Percentiles rank a stretch among this genome's conserved stretches.
These are phyloP conservation scores for Cladosporium sp. DNA, from an alignment of 2,329 filamentous ascomycete species.

Conservation along the genomic window DNA sequence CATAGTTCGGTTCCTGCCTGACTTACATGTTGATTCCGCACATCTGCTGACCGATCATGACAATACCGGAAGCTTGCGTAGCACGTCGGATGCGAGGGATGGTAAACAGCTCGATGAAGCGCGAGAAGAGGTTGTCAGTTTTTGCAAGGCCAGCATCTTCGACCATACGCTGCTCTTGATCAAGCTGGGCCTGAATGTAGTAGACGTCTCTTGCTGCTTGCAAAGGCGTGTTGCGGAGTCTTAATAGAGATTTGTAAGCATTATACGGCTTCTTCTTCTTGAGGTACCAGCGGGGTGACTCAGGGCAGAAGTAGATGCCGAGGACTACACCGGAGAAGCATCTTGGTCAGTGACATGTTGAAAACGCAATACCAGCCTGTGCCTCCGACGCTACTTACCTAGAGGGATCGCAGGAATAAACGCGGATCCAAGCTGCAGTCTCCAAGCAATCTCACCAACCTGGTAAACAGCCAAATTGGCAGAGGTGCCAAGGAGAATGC, in stretches of 20 bases:
- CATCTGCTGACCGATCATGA: slow-evolving; percentile 72
- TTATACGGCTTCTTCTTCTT: slow-evolving; percentile 42
- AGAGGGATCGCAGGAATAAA: slow-evolving; percentile 47
- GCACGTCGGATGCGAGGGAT: slow-evolving; percentile 70
- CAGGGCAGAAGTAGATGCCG: slow-evolving; percentile 38
- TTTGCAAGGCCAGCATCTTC: slow-evolving; percentile 35
- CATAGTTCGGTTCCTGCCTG: background rate
- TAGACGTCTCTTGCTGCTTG: slow-evolving; percentile 47
- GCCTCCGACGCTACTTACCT: background rate
- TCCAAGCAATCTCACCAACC: slow-evolving; percentile 41
- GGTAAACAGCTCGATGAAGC: slow-evolving; percentile 62
- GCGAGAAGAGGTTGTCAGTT: slow-evolving; percentile 41
- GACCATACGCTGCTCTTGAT: slow-evolving; percentile 28
- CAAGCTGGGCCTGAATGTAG: slow-evolving; percentile 42
- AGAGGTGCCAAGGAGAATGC: slow-evolving; percentile 63
- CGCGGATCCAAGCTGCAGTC: slow-evolving; percentile 45
- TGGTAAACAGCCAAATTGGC: slow-evolving; percentile 57
- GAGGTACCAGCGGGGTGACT: slow-evolving; percentile 42
- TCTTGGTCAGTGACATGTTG: background rate
- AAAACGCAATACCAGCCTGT: background rate
- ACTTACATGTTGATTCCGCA: slow-evolving; percentile 45
- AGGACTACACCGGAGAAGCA: slow-evolving; percentile 26
- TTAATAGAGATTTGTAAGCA: slow-evolving; percentile 42
- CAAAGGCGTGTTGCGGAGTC: slow-evolving; percentile 42
- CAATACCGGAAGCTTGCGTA: slow-evolving; percentile 71